Percentiles rank a stretch among this genome's conserved stretches.
Evolutionary conservation across 257 asterid genomes (phyloP).

Genomic region (Agastache rugosa): DNA sequence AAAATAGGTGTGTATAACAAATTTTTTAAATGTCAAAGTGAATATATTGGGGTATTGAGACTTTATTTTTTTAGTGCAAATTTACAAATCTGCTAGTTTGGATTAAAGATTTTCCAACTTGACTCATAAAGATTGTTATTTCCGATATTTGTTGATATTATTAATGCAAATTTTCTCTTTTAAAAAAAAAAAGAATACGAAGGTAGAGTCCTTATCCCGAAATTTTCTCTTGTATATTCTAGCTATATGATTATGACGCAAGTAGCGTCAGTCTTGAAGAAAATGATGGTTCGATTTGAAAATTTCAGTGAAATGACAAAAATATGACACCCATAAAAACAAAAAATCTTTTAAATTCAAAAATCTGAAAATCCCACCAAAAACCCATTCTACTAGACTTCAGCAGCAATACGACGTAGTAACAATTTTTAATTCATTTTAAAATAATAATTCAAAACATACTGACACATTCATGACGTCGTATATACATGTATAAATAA

Average conservation of each 20-base stretch:
- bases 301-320: slow-evolving; percentile 30
- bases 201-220: slow-evolving; percentile 26
- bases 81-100: too few relatives aligned
- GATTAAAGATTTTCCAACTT: too few relatives aligned
- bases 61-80: too few relatives aligned
- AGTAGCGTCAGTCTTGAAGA: slow-evolving; percentile 25
- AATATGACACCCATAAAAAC: slow-evolving; percentile 37
- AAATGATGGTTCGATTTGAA: slow-evolving; percentile 41
- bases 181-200: background rate
- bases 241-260: background rate
- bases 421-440: background rate
- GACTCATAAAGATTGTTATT: too few relatives aligned
- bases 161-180: too few relatives aligned
- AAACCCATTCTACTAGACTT: slow-evolving; percentile 32
- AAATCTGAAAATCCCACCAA: slow-evolving; percentile 33
- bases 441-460: background rate
- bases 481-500: background rate
- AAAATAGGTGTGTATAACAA: too few relatives aligned
- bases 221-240: background rate
- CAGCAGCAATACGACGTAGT: slow-evolving; percentile 36
- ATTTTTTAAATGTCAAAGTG: too few relatives aligned
- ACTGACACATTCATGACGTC: slow-evolving; percentile 22
- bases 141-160: too few relatives aligned
- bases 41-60: too few relatives aligned
- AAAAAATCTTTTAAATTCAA: slow-evolving; percentile 33